Conservation (phyloP, 495 filamentous ascomycete genomes). For the Umbilicaria muhlenbergii region DNA sequence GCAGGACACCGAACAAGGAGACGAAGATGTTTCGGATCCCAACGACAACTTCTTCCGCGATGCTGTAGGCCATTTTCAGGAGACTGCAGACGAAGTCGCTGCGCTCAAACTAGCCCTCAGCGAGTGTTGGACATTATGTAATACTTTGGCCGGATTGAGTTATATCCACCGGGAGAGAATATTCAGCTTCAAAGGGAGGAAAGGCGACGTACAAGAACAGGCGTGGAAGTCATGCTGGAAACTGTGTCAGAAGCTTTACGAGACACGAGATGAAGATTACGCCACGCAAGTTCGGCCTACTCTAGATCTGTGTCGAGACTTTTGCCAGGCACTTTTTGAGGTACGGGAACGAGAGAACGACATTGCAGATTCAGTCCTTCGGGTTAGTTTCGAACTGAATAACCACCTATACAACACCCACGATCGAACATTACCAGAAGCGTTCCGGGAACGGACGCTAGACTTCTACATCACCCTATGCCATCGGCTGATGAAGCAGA, state of each 20-base stretch:
- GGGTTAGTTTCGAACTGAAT: constrained; percentile 88
- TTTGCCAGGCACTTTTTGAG: constrained; percentile 82
- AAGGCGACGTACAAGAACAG: constrained; percentile 59
- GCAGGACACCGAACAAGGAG: constrained; percentile 19
- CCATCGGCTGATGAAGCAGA: constrained; percentile 87
- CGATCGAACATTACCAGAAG: constrained; percentile 69
- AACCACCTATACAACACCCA: constrained; percentile 90
- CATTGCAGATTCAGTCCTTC: constrained; percentile 62
- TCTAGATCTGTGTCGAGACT: constrained; percentile 76
- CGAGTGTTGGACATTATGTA: constrained; percentile 91
- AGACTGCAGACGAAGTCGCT: constrained; percentile 48
- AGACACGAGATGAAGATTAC: constrained; percentile 56
- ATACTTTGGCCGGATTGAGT: constrained; percentile 73
- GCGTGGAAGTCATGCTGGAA: constrained; percentile 91
- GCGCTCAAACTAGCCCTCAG: constrained; percentile 62
- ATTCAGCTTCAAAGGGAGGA: constrained; percentile 43
- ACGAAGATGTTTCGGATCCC: constrained; percentile 15
- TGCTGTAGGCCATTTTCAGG: constrained; percentile 22
- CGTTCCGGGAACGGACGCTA: constrained; percentile 75
- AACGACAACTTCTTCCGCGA: constrained; percentile 24
- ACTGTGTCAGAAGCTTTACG: constrained; percentile 75
- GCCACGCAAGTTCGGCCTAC: constrained; percentile 60
- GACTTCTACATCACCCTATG: constrained; percentile 92
- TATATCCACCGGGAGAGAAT: constrained; percentile 69
- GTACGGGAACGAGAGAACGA: constrained; percentile 61